Evolutionary conservation across 345 rosid species (phyloP), one percentile per base, ranked within the genome.

Genomic region (Atalantia buxifolia): DNA sequence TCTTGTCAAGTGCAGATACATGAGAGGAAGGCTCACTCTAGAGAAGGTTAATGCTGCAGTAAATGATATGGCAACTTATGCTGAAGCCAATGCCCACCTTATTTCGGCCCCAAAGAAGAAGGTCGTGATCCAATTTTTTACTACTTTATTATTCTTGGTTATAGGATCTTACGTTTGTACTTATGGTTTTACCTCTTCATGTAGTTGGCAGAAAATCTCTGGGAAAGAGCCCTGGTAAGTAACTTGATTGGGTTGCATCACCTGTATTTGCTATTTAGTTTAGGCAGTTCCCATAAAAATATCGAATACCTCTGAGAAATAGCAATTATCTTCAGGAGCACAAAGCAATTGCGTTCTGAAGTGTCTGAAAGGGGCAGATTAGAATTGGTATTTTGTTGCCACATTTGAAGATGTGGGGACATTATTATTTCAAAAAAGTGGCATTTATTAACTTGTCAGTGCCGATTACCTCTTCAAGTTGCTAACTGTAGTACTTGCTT

Each of bases 21-120:
- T 95, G 99, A 93, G 89, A 88, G 99, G 98, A 79, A 90, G 99
- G 81, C 98, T 95, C 48, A 93, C 96, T 1, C 76, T 90, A 27
- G 98, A 95, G 79, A 95, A 91, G 88, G 91, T 93, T 82, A 95
- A 95, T 83, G 96, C 97, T n/a, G 94, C 97, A 36, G 85, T 95
- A 48, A 90, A 77, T 88, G 98, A 92, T 84, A 92, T 93, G 95
- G 93, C 90, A 72, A 80, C 95, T 64, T 92, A 89, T 80, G 94
- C 95, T 30, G 97, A 95, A 83, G 86, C 93, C 36, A 93, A 92
- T 85, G 89, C 90, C 38, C 91, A 95, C 81, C 95, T 95, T 74
- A 83, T 93, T 83, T 66, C 84, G 40, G 91, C 97, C 68, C 92
- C 98, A 62, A 93, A 92, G 82, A 93, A 89, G 86, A 95, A 93